phyloP scores from a whole-genome alignment of 2,329 filamentous ascomycete genomes.

The Geosmithia morbida region DNA sequence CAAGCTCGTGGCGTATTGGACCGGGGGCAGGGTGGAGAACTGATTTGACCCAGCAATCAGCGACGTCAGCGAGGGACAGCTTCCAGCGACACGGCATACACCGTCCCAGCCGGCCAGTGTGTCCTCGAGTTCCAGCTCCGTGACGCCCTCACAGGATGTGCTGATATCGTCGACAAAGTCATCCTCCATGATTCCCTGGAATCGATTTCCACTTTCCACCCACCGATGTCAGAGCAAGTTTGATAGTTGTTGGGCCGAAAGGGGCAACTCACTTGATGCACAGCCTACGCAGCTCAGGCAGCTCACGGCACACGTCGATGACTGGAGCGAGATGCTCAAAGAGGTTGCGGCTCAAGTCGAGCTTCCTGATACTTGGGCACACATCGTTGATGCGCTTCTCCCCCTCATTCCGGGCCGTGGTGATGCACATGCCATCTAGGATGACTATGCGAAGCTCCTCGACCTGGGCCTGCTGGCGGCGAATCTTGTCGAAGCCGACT shows the following conservation, averaged over 20 bases:
- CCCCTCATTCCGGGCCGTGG: conserved; percentile 14
- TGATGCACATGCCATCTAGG: conserved; percentile 61
- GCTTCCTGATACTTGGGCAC: conserved; percentile 57
- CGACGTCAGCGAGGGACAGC: conserved; percentile 35
- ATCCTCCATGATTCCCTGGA: conserved; percentile 28
- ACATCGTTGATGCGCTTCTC: conserved; percentile 19
- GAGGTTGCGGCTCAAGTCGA: conserved; percentile 78
- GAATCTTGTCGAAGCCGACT: conserved; percentile 89
- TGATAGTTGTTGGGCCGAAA: neutral
- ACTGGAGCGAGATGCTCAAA: conserved; percentile 56
- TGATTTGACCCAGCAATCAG: conserved; percentile 44
- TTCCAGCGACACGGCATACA: conserved; percentile 35
- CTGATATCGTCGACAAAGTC: conserved; percentile 14
- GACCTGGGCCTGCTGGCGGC: conserved; percentile 62
- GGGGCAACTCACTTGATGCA: conserved; percentile 51
- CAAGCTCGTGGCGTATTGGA: conserved; percentile 21
- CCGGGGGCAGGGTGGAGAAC: conserved; percentile 32
- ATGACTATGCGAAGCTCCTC: conserved; percentile 68
- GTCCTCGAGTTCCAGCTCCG: conserved; percentile 51
- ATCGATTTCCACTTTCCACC: conserved; percentile 56
- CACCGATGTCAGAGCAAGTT: neutral
- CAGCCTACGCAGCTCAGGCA: conserved; percentile 52
- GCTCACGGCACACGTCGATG: conserved; percentile 52
- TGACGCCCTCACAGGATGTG: conserved; percentile 32
- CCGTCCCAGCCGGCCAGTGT: conserved; percentile 53